Base-by-base conservation (phyloP, 1,284 basidiomycete species). In the Tylopilus sp. region DNA sequence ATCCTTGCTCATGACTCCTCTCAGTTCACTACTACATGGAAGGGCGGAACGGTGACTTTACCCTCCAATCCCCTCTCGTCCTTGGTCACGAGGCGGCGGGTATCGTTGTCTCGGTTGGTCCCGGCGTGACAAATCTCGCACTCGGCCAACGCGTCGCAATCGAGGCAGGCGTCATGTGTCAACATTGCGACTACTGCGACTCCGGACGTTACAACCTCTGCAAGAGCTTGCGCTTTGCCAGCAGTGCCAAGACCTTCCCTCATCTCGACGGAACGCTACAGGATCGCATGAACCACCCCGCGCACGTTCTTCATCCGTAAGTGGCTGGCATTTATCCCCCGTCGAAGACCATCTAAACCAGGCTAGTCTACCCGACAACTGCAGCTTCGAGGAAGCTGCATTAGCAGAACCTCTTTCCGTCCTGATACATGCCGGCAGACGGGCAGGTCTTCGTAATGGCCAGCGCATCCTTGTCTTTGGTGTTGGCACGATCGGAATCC, bases 151-250 rank as follows among this genome's bases (percentile, higher is more conserved):
- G 91, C 42, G 93, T 98, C 44, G 95, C 94, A 15, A 89, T 97
- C 64, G 95, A 98, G 69, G 89, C 92, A 11, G 95, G 95, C 35
- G 81, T 94, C 62, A 85, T 85, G 76, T 97, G 94, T 74, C 81
- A 81, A 51, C 75, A 75, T 39, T 90, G 87, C 68, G 67, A 71
- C 41, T 82, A 75, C 63, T 89, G 88, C 68, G 59, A 69, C 34
- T 75, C 76, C 41, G 91, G 90, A n/a, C 79, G 91, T 34, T 98
- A 97, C 76, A 97, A 98, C 74, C 82, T 98, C 51, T 98, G 95
- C 78, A 84, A 84, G 59, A 71, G 72, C 59, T 79, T 98, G 83
- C 81, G 91, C 53, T 98, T 97, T 71, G 89, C 88, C 61, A 86
- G 81, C 53, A 87, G 83, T 46, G 95, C 95, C 39, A 92, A 95